phyloP scores from a whole-genome alignment of 805 yeast genomes.

The Hyphopichia homilentoma region DNA sequence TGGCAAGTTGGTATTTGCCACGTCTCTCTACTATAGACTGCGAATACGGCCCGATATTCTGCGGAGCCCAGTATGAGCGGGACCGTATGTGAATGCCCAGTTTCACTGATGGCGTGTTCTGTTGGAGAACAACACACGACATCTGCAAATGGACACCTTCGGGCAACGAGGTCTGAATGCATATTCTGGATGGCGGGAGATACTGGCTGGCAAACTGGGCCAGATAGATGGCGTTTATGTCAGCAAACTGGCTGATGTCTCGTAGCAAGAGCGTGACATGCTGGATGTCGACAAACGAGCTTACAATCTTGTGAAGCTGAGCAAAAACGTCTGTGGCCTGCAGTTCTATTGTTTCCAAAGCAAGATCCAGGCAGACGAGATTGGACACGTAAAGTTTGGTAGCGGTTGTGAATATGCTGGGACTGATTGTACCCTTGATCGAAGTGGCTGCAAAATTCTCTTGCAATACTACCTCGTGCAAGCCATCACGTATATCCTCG shows the following conservation, averaged over 20 bases:
- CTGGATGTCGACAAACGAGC: conserved; percentile 45
- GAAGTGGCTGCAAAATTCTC: neutral
- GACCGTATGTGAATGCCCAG: conserved; percentile 88
- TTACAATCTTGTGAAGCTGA: conserved; percentile 35
- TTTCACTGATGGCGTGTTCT: conserved; percentile 24
- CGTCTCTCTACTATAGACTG: conserved; percentile 60
- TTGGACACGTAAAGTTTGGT: conserved; percentile 27
- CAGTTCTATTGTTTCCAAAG: conserved; percentile 10
- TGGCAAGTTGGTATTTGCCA: conserved; percentile 43
- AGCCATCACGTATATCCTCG: conserved; percentile 2
- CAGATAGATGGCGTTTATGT: conserved; percentile 60
- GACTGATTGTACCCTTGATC: neutral
- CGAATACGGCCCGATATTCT: conserved; percentile 96
- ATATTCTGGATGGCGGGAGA: conserved; percentile 84
- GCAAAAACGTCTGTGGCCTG: conserved; percentile 52
- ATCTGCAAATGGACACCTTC: conserved; percentile 42
- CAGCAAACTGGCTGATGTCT: conserved; percentile 62
- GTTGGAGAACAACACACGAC: conserved; percentile 51
- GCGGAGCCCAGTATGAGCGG: conserved; percentile 96
- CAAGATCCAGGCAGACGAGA: conserved; percentile 15
- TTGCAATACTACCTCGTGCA: too few relatives aligned
- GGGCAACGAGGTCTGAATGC: conserved; percentile 62
- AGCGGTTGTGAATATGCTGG: conserved; percentile 6
- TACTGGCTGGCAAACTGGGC: conserved; percentile 51
- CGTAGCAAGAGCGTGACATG: conserved; percentile 57